Evolutionary conservation across 495 filamentous ascomycete genomes (phyloP).

Genomic region (Xylaria venustula): DNA sequence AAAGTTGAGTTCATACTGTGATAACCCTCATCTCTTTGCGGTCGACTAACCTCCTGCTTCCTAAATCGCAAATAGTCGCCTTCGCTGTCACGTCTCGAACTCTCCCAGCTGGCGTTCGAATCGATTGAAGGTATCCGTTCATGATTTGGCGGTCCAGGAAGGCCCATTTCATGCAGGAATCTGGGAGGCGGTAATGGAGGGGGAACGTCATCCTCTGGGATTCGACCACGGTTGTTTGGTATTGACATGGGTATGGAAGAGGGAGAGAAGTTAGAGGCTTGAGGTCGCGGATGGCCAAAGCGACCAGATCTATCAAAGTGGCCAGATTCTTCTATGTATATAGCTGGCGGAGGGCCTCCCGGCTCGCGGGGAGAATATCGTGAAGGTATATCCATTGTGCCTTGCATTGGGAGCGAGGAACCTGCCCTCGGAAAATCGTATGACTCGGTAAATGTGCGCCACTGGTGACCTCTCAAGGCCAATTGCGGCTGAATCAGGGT

Average conservation of each 20-base stretch:
- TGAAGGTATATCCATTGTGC: slow-evolving; percentile 56
- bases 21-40: slow-evolving; percentile 30
- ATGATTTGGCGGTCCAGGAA: slow-evolving; percentile 18
- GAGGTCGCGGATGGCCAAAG: slow-evolving; percentile 44
- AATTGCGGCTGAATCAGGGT: neutral
- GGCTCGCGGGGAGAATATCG: slow-evolving; percentile 38
- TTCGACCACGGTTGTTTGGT: slow-evolving; percentile 31
- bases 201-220: slow-evolving; percentile 40
- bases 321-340: slow-evolving; percentile 54
- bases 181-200: slow-evolving; percentile 52
- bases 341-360: slow-evolving; percentile 44
- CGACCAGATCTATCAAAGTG: slow-evolving; percentile 49
- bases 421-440: neutral
- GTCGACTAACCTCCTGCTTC: slow-evolving; percentile 23
- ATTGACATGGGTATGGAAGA: slow-evolving; percentile 51
- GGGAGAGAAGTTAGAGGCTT: slow-evolving; percentile 44
- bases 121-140: slow-evolving; percentile 29
- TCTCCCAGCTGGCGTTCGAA: slow-evolving; percentile 27
- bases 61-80: slow-evolving; percentile 20
- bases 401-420: neutral
- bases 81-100: slow-evolving; percentile 22
- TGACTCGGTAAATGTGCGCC: neutral
- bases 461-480: neutral
- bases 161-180: slow-evolving; percentile 35
- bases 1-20: slow-evolving; percentile 33